phyloP scores from a whole-genome alignment of 495 filamentous ascomycete species.

The Saxophila tyrrhenica region DNA sequence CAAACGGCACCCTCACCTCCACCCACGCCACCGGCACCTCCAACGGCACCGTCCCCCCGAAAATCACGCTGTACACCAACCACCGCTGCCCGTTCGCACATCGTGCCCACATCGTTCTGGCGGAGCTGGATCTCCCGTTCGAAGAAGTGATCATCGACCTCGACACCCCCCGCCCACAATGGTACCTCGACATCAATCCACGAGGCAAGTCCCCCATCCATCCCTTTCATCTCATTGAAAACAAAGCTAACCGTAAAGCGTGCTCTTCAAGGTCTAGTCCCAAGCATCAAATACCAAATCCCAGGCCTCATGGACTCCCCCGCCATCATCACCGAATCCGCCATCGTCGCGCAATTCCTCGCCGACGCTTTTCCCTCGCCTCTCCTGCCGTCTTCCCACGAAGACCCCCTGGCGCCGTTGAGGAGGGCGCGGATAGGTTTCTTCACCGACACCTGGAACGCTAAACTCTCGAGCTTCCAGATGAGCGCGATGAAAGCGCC shows the following conservation, averaged over 20 bases:
- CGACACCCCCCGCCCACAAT: constrained; percentile 57
- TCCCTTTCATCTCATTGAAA: background rate
- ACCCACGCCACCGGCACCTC: no score
- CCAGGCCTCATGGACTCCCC: constrained; percentile 35
- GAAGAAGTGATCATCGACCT: constrained; percentile 77
- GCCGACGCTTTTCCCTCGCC: constrained; percentile 45
- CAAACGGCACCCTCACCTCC: no score
- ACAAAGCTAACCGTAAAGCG: background rate
- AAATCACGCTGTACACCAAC: constrained; percentile 51
- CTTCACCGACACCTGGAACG: constrained; percentile 65
- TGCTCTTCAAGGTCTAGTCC: constrained; percentile 48
- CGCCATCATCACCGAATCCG: constrained; percentile 60
- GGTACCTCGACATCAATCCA: constrained; percentile 78
- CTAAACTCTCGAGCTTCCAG: constrained; percentile 44
- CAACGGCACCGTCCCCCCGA: no score
- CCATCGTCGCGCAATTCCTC: constrained; percentile 66
- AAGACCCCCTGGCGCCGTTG: constrained; percentile 31
- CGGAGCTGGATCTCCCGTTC: constrained; percentile 59
- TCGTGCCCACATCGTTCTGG: constrained; percentile 52
- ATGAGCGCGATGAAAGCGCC: constrained; percentile 33
- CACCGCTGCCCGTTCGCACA: constrained; percentile 72
- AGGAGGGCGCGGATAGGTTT: constrained; percentile 58
- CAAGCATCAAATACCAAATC: constrained; percentile 52
- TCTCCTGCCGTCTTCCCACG: constrained; percentile 40
- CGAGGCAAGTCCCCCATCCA: constrained; percentile 34